Evolutionary conservation across 2,329 filamentous ascomycete genomes (phyloP).

Genomic region (Fusarium sp.): DNA sequence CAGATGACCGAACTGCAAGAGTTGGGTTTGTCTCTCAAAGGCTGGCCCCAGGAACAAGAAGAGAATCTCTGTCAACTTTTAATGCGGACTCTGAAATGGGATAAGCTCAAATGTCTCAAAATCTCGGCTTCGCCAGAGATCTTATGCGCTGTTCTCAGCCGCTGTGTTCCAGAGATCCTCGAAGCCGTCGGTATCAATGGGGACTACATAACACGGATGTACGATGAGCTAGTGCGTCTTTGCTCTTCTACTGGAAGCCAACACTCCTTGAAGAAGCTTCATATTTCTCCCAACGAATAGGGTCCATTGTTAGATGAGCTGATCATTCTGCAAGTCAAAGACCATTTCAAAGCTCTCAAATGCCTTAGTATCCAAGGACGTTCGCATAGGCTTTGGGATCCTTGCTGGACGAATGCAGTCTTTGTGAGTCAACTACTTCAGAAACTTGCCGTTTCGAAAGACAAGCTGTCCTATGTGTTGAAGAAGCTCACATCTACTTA

Average conservation of each 20-base stretch:
- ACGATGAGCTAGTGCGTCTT: neutral
- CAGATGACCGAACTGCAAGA: neutral
- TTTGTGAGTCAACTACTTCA: neutral
- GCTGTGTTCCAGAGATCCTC: neutral
- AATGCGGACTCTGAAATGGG: neutral
- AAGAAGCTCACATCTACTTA: neutral
- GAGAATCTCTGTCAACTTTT: neutral
- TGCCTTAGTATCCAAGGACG: neutral
- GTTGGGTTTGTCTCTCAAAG: neutral
- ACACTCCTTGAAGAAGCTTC: neutral
- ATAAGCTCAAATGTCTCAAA: neutral
- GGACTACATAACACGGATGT: neutral
- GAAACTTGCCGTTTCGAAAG: neutral
- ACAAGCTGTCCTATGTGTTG: neutral
- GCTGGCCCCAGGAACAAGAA: neutral
- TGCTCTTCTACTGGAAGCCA: neutral
- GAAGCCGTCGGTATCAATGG: neutral
- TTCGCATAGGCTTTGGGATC: neutral
- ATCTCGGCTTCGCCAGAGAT: neutral
- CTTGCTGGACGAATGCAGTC: neutral
- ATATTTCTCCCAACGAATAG: neutral
- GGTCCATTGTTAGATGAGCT: neutral
- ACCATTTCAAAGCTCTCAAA: neutral
- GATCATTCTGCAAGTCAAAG: neutral
- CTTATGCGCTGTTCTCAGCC: neutral